Percentiles rank a stretch among this genome's conserved stretches.
These are phyloP conservation scores for Thuidium tamariscinum DNA, from an alignment of 225 moss, liverwort and hornwort genomes.

Conservation along the genomic window DNA sequence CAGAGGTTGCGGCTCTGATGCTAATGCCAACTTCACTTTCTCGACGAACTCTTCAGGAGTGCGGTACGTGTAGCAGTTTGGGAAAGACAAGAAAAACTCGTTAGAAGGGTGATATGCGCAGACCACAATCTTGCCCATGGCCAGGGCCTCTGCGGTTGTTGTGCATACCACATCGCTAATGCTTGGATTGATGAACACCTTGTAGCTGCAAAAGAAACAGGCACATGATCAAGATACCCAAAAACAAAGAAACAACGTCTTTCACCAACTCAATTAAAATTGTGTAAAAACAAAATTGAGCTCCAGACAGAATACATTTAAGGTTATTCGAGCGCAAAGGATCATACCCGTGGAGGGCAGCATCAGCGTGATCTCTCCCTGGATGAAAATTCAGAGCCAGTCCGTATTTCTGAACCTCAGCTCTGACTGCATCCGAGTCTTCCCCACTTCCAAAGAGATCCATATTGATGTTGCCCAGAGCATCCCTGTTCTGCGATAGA, in stretches of 20 bases:
- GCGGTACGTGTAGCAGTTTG: constrained; percentile 72
- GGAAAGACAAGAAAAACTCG: constrained; percentile 78
- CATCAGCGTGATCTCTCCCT: constrained; percentile 89
- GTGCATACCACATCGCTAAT: constrained; percentile 96
- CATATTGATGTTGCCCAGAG: constrained; percentile 37
- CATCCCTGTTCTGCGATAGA: constrained; percentile 49
- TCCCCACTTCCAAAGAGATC: constrained; percentile 92
- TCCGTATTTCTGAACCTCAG: constrained; percentile 42
- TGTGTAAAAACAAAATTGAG: neutral
- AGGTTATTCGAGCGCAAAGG: neutral
- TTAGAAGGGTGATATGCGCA: constrained; percentile 93
- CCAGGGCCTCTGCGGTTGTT: constrained; percentile 87
- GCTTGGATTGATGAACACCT: constrained; percentile 96
- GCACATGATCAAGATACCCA: neutral
- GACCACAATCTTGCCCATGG: constrained; percentile 90
- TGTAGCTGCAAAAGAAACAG: constrained; percentile 54
- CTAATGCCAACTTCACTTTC: constrained; percentile 69
- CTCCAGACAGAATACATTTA: neutral
- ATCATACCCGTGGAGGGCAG: constrained; percentile 60
- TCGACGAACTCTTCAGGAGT: constrained; percentile 69
- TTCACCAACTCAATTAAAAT: neutral
- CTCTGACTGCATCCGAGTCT: constrained; percentile 65
- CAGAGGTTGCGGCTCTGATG: constrained; percentile 68
- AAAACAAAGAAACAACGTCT: neutral
- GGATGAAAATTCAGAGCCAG: constrained; percentile 55